Conservation (phyloP, 2,329 filamentous ascomycete genomes). For the Dothideomycetes sp. region DNA sequence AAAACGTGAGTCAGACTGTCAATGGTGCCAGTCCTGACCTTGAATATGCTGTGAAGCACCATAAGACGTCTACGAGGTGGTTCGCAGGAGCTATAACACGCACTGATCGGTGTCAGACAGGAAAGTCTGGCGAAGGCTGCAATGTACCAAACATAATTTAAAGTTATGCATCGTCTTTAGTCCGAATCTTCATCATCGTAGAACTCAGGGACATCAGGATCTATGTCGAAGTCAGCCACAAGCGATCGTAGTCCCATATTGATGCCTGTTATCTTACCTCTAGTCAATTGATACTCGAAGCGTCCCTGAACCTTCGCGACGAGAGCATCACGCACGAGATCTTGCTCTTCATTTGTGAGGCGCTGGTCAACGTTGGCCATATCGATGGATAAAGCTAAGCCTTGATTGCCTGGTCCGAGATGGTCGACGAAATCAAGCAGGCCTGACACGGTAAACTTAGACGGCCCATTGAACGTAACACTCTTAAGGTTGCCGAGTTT, state of each 20-base stretch:
- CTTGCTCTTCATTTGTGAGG: slow-evolving; percentile 28
- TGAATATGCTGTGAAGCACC: too few species aligned
- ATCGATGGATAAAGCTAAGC: slow-evolving; percentile 31
- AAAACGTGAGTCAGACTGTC: too few species aligned
- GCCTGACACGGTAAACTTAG: slow-evolving; percentile 42
- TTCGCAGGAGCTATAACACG: too few species aligned
- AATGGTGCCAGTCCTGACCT: too few species aligned
- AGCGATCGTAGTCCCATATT: too few species aligned
- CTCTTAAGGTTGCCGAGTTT: slow-evolving; percentile 37
- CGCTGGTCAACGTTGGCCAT: slow-evolving; percentile 31
- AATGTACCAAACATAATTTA: too few species aligned
- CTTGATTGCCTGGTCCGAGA: slow-evolving; percentile 29
- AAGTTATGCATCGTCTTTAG: too few species aligned
- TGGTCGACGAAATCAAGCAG: slow-evolving; percentile 35
- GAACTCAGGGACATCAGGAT: slow-evolving; percentile 35
- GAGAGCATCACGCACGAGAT: slow-evolving; percentile 26
- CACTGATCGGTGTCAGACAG: too few species aligned
- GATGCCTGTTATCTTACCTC: slow-evolving; percentile 24
- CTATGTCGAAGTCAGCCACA: slow-evolving; percentile 16
- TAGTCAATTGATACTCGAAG: slow-evolving; percentile 31
- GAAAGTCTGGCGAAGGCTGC: too few species aligned
- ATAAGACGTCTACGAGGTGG: too few species aligned
- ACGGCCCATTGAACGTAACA: slow-evolving; percentile 44
- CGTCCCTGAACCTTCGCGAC: slow-evolving; percentile 29
- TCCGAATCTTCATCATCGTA: too few species aligned